These are phyloP conservation scores for Gastrolobium bilobum DNA, from an alignment of 306 rosid species.

Conservation along the genomic window DNA sequence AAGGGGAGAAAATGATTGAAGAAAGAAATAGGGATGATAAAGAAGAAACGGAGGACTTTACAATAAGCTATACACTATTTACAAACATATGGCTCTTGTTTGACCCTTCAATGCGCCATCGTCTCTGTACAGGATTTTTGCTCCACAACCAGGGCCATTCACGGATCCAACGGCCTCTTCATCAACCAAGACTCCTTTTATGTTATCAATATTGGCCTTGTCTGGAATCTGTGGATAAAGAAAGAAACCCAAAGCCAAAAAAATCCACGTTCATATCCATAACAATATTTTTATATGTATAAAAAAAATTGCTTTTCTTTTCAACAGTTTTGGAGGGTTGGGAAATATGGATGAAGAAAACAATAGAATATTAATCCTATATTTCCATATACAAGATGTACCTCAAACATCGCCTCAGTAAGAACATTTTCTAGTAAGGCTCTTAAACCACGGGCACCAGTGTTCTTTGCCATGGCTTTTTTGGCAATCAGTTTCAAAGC, in stretches of 20 bases:
- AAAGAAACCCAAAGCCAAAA: constrained; percentile 1
- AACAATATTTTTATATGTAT: no score
- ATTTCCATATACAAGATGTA: constrained; percentile 18
- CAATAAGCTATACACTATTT: background rate
- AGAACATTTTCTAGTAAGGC: constrained; percentile 73
- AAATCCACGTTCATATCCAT: constrained; percentile 2
- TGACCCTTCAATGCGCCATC: constrained; percentile 42
- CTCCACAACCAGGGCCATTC: constrained; percentile 66
- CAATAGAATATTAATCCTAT: background rate
- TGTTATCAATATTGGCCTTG: constrained; percentile 47
- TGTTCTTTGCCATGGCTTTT: constrained; percentile 76
- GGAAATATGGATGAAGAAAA: constrained; percentile 16
- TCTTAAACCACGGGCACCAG: constrained; percentile 83
- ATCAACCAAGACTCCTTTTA: constrained; percentile 71
- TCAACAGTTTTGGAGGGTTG: background rate
- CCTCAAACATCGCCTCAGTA: constrained; percentile 85
- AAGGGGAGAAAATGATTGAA: background rate
- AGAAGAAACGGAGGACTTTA: background rate
- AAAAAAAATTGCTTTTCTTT: background rate
- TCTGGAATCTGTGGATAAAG: constrained; percentile 70
- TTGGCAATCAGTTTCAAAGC: constrained; percentile 74
- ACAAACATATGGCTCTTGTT: constrained; percentile 34
- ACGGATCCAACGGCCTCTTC: constrained; percentile 79
- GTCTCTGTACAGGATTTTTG: constrained; percentile 60
- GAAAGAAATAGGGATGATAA: background rate